Base-by-base conservation (phyloP, 306 rosid genomes). In the Pachyrhizus erosus region DNA sequence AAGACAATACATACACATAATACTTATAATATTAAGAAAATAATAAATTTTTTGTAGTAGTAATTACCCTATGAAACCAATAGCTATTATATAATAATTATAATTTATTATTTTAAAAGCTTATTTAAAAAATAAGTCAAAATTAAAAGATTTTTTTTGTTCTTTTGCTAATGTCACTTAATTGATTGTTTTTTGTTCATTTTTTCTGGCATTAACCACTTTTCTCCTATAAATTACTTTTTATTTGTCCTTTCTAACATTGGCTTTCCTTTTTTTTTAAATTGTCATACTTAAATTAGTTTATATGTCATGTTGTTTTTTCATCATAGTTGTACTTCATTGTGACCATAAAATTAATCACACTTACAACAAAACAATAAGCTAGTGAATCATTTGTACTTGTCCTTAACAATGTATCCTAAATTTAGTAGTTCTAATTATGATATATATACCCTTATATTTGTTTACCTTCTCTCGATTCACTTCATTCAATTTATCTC, bases 211-310 rank as follows among this genome's bases (percentile, higher is more conserved):
- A 26, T 46, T 70, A 15, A 26, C 61, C 0, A 9, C 15, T 71
- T 26, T 26, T 71, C 21, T 43, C 54, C 37, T 70, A 23, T 43
- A 42, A 23, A 43, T 7, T 70, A 3, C 60, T 27, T 23, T 46
- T 26, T 71, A 48, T 27, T 31, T 51, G 46, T 31, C 29, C 0
- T 73, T 52, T 21, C 33, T 73, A 73, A 33, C 18, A 18, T 33
- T 73, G 29, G 8, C 1, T 18, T 29, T 4, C 18, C 40, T 18
- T 52, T 34, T 34, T 34, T 34, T 13, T 15, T 12, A 17, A 54
- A 74, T 13, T 33, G 5, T 20, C 23, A 34, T 34, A 54, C 49
- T 74, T 17, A 34, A 74, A 74, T 74, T 74, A 54, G 52, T 60
- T 20, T 54, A 7, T 7, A 12, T 74, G 12, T 55, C 37, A 55